Conservation (phyloP, 495 filamentous ascomycete genomes). For the Annulohypoxylon nitens region DNA sequence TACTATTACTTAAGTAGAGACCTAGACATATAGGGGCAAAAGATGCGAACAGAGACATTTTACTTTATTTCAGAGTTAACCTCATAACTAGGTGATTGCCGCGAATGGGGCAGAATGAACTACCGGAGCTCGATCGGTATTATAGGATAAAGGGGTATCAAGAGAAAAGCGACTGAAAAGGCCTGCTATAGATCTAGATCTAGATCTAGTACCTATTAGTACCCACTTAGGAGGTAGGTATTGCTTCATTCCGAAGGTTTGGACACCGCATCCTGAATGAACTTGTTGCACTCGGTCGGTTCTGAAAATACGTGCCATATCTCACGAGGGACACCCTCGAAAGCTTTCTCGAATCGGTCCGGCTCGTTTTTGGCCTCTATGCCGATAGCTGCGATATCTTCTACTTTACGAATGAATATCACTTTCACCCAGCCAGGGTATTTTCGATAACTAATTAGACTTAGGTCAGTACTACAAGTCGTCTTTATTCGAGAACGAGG, state of each 20-base stretch:
- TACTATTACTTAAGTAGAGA: neutral
- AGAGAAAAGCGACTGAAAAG: neutral
- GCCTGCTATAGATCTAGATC: neutral
- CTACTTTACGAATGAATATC: slow-evolving; percentile 87
- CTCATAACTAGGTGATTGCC: neutral
- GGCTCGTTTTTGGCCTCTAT: slow-evolving; percentile 77
- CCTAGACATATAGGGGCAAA: neutral
- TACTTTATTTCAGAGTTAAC: neutral
- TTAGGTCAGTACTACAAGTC: slow-evolving; percentile 14
- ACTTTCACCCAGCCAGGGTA: slow-evolving; percentile 80
- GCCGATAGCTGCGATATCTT: slow-evolving; percentile 77
- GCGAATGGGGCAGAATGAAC: neutral
- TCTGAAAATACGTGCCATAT: slow-evolving; percentile 86
- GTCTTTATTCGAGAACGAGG: neutral
- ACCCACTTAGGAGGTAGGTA: neutral
- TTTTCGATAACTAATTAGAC: slow-evolving; percentile 54
- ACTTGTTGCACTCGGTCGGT: slow-evolving; percentile 69
- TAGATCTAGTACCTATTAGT: neutral
- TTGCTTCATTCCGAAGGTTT: slow-evolving; percentile 13
- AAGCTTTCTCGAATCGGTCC: slow-evolving; percentile 84
- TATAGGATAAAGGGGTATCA: slow-evolving; percentile 3
- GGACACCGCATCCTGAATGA: slow-evolving; percentile 56
- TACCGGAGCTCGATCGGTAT: neutral
- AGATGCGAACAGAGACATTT: neutral
- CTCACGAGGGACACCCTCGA: slow-evolving; percentile 75